Evolutionary conservation across 2,329 filamentous ascomycete genomes (phyloP), one percentile per base, ranked within the genome.

Genomic region (Sporothrix luriei): DNA sequence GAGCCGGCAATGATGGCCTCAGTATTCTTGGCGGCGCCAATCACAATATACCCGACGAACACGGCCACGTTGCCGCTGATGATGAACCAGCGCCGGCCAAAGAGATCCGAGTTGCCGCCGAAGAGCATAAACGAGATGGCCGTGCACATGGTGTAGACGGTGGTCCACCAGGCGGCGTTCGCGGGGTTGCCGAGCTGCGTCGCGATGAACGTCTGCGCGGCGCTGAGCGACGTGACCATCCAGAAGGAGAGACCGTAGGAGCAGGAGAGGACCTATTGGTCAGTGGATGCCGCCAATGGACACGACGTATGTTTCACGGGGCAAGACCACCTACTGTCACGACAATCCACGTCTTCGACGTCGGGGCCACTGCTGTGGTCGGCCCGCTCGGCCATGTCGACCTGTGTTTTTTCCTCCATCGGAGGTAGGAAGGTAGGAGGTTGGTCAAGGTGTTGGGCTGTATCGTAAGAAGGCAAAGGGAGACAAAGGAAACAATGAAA

Each of bases 11-110:
- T 79, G 38, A 82, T 71, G 6, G 77, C 71, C 13, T 77, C 79
- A 16, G 77, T 78, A 70, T 74, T 80, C 72, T 78, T 80, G 5
- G 80, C 79, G 0, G 77, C 75, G 3, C 76, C 80, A 9, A 78
- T 78, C 10, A 82, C 73, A 13, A 81, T 78, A 69, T 79, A 77
- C 9, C 79, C 79, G 21, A 79, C 69, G 59, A 77, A 77, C 51
- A 77, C 75, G 13, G 79, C 69, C 62, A 81, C 72, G 71, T 82
- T 82, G 13, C 80, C 81, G 21, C 76, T 73, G 3, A 82, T 76
- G 40, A 82, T 74, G 72, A 82, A 82, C 80, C 79, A 82, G 40
- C 81, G 77, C 69, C 82, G 79, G 14, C 82, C 82, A 26, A 84
- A 78, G 9, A 83, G 75, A 74, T 84, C 82, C 5, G 79, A 81